phyloP scores from a whole-genome alignment of 345 rosid species.

The Ailanthus altissimus region DNA sequence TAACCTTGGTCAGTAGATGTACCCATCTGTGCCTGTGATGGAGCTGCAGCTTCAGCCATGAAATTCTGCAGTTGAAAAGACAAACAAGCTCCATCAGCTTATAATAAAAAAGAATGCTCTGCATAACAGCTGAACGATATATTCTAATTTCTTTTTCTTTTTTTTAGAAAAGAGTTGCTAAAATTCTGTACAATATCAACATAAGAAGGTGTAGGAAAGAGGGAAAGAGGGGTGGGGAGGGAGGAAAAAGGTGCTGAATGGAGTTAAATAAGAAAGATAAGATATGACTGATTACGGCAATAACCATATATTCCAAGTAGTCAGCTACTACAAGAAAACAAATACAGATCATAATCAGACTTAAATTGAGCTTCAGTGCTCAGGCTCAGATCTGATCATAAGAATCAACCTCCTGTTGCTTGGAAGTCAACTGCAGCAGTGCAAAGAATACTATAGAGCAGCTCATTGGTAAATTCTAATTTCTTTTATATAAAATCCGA shows the following conservation, averaged over 20 bases:
- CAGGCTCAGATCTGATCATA: neutral
- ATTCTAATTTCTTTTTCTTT: neutral
- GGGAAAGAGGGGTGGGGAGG: neutral
- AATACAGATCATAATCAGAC: neutral
- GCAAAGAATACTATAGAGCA: neutral
- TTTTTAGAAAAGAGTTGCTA: no score
- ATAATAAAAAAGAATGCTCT: neutral
- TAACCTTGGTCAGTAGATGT: constrained; percentile 78
- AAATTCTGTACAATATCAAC: neutral
- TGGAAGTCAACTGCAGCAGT: neutral
- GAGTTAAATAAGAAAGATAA: neutral
- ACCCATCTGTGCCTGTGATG: constrained; percentile 53
- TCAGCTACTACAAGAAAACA: neutral
- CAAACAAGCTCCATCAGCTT: constrained; percentile 13
- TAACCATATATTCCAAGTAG: neutral
- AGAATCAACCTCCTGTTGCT: neutral
- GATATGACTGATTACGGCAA: neutral
- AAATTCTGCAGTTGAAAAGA: constrained; percentile 69
- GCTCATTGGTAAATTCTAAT: neutral
- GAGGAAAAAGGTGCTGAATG: neutral
- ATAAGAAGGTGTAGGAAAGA: neutral
- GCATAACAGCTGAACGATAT: neutral
- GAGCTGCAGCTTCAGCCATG: constrained; percentile 87
- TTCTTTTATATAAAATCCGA: neutral
- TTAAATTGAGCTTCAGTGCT: neutral